phyloP scores from a whole-genome alignment of 2,329 filamentous ascomycete genomes.

The Grosmannia huntii region DNA sequence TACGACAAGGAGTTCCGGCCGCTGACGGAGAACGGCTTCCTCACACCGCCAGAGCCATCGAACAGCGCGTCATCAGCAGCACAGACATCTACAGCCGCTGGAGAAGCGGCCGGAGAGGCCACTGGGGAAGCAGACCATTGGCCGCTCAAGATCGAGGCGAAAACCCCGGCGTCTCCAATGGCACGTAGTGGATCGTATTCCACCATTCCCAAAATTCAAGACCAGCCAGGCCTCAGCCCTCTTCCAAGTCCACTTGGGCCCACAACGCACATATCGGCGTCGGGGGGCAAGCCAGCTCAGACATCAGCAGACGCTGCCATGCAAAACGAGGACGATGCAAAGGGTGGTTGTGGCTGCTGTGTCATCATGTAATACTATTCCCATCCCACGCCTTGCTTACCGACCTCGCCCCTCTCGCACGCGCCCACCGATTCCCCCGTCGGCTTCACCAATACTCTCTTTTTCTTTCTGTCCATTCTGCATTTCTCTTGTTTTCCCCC shows the following conservation, averaged over 20 bases:
- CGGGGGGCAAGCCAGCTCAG: constrained; percentile 9
- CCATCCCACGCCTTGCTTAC: background rate
- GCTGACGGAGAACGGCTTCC: constrained; percentile 53
- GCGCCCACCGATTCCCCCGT: background rate
- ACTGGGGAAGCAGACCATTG: background rate
- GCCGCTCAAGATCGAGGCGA: background rate
- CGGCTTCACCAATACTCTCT: too few relatives aligned
- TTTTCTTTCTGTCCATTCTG: too few relatives aligned
- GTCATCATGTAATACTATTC: constrained; percentile 52
- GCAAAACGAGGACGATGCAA: constrained; percentile 30
- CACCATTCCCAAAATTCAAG: constrained; percentile 48
- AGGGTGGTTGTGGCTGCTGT: constrained; percentile 56
- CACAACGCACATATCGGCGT: constrained; percentile 22
- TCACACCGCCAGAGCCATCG: constrained; percentile 29
- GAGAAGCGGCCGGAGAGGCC: background rate
- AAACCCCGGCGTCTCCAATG: constrained; percentile 28
- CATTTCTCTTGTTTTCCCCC: too few relatives aligned
- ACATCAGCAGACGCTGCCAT: constrained; percentile 34
- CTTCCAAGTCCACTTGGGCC: constrained; percentile 34
- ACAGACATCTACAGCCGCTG: background rate
- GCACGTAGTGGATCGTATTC: constrained; percentile 42
- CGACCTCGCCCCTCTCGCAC: background rate
- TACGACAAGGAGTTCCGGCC: constrained; percentile 85
- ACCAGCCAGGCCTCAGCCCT: constrained; percentile 26
- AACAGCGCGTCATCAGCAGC: constrained; percentile 15